Evolutionary conservation across 306 rosid genomes (phyloP).

Genomic region (Dalbergia cochinchinensis): DNA sequence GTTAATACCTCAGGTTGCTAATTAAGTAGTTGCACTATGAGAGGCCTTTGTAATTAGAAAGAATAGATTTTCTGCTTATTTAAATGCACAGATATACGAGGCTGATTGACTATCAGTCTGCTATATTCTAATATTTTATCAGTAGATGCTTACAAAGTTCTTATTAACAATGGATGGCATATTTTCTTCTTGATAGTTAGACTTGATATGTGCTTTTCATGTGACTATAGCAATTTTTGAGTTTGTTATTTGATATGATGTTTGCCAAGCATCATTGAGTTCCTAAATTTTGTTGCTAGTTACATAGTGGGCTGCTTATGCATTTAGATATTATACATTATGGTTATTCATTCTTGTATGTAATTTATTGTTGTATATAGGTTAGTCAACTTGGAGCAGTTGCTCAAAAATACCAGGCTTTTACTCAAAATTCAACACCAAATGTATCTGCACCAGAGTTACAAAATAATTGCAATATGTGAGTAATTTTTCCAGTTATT

Average conservation of each 20-base stretch:
- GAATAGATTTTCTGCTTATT: constrained; percentile 19
- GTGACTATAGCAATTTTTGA: constrained; percentile 14
- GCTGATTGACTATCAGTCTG: constrained; percentile 23
- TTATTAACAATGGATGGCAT: no score
- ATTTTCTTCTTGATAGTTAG: no score
- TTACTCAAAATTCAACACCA: constrained; percentile 89
- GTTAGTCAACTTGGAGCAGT: constrained; percentile 96
- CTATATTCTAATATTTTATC: no score
- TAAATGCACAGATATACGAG: constrained; percentile 21
- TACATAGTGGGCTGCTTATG: neutral
- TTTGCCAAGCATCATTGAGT: no score
- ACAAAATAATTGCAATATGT: constrained; percentile 96
- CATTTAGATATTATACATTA: constrained; percentile 18
- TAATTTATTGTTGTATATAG: constrained; percentile 53
- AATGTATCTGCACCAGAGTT: constrained; percentile 88
- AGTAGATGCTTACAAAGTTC: no score
- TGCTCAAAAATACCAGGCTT: constrained; percentile 95
- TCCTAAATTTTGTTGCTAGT: no score
- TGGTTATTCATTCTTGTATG: constrained; percentile 25
- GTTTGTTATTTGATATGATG: constrained; percentile 25
- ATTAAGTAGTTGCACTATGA: constrained; percentile 38
- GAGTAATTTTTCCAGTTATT: constrained; percentile 43
- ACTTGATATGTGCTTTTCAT: no score
- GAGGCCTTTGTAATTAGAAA: constrained; percentile 30
- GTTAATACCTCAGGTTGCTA: constrained; percentile 90